Conservation (phyloP, 2,329 filamentous ascomycete species). For the Pseudopithomyces maydicus region DNA sequence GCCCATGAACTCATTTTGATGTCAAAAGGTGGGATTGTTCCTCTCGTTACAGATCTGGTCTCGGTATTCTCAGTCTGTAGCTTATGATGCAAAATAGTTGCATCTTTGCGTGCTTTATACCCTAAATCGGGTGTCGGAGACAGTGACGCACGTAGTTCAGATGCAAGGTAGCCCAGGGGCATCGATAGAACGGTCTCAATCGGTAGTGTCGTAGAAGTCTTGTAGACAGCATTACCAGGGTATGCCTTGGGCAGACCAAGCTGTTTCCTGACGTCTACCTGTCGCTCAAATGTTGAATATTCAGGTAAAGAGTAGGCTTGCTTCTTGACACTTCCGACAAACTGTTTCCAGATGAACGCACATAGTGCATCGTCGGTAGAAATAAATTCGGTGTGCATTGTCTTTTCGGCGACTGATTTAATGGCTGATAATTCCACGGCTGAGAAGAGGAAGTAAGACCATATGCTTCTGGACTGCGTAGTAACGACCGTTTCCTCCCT, state of each 20-base stretch:
- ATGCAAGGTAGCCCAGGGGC: background rate
- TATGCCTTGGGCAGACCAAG: background rate
- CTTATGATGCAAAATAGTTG: conserved; percentile 41
- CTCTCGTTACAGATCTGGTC: conserved; percentile 15
- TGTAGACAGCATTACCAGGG: background rate
- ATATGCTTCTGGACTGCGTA: background rate
- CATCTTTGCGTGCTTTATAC: background rate
- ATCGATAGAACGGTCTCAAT: background rate
- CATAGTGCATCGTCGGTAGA: conserved; percentile 61
- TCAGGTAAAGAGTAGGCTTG: background rate
- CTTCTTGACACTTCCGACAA: background rate
- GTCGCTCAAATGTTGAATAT: background rate
- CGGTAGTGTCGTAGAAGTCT: background rate
- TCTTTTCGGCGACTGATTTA: conserved; percentile 46
- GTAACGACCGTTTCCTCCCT: background rate
- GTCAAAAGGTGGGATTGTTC: conserved; percentile 34
- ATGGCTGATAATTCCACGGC: conserved; percentile 44
- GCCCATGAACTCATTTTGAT: conserved; percentile 63
- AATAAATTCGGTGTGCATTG: conserved; percentile 30
- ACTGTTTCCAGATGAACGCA: conserved; percentile 56
- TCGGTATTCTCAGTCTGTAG: conserved; percentile 36
- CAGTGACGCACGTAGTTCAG: background rate
- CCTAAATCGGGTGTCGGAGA: background rate
- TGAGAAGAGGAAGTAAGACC: conserved; percentile 52
- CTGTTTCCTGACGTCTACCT: background rate